Evolutionary conservation across 768 basidiomycete genomes (phyloP).

Genomic region (Leccinum uliginosum): DNA sequence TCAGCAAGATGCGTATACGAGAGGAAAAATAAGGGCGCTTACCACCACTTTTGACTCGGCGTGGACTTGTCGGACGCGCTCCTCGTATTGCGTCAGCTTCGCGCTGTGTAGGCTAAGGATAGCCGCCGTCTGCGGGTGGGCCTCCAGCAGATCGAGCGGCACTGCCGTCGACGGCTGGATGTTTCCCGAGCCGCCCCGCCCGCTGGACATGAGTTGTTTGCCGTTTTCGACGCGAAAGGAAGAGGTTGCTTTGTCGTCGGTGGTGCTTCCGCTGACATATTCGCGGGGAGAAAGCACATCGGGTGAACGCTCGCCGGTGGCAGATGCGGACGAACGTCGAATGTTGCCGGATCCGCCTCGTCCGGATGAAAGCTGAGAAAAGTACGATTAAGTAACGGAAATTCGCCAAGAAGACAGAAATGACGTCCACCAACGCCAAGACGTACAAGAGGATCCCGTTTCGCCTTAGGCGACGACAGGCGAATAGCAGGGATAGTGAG

Average conservation of each 20-base stretch:
- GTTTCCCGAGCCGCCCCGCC: slow-evolving; percentile 26
- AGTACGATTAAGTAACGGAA: neutral
- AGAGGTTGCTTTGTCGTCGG: neutral
- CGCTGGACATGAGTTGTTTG: slow-evolving; percentile 18
- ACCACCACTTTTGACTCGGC: slow-evolving; percentile 18
- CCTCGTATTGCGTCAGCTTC: slow-evolving; percentile 13
- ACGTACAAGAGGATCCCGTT: slow-evolving; percentile 16
- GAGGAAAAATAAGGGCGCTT: slow-evolving; percentile 1
- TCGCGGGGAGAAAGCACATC: neutral
- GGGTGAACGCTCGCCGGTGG: neutral
- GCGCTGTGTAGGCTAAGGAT: slow-evolving; percentile 20
- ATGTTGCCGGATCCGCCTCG: slow-evolving; percentile 24
- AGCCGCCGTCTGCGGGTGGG: slow-evolving; percentile 22
- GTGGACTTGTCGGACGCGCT: slow-evolving; percentile 9
- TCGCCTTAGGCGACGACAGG: slow-evolving; percentile 1
- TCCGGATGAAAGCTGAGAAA: slow-evolving; percentile 16
- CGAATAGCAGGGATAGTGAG: neutral
- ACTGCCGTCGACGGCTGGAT: slow-evolving; percentile 7
- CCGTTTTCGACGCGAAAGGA: neutral
- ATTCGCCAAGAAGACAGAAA: neutral
- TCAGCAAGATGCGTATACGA: neutral
- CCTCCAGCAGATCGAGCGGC: neutral
- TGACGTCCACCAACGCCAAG: neutral
- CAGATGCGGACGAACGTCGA: neutral
- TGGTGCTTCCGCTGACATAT: neutral